These are phyloP conservation scores for Suillus weaverae DNA, from an alignment of 768 basidiomycete genomes.

Conservation along the genomic window DNA sequence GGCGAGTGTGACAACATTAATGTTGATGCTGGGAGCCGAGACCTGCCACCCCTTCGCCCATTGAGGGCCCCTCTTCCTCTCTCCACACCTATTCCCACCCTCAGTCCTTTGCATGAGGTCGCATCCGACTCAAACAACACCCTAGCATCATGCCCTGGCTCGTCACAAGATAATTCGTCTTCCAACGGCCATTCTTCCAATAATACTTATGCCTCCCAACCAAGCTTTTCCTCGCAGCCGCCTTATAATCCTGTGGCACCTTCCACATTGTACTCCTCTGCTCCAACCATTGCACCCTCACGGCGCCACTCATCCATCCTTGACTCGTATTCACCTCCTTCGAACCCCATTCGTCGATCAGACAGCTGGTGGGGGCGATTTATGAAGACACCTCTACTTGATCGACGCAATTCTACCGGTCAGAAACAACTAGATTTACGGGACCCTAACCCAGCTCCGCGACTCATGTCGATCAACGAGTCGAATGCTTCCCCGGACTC, in stretches of 20 bases:
- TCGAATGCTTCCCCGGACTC: slow-evolving; percentile 17
- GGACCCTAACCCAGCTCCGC: slow-evolving; percentile 79
- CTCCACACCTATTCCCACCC: slow-evolving; percentile 25
- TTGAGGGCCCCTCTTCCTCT: slow-evolving; percentile 15
- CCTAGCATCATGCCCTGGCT: slow-evolving; percentile 24
- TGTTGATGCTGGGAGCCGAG: slow-evolving; percentile 14
- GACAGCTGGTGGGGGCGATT: slow-evolving; percentile 83
- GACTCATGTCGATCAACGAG: slow-evolving; percentile 59
- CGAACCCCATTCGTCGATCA: slow-evolving; percentile 57
- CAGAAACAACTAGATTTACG: slow-evolving; percentile 54
- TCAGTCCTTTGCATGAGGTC: slow-evolving; percentile 35
- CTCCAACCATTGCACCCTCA: slow-evolving; percentile 28
- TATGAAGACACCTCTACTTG: slow-evolving; percentile 62
- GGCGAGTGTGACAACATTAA: slow-evolving; percentile 20
- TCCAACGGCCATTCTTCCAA: slow-evolving; percentile 28
- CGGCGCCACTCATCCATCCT: slow-evolving; percentile 44
- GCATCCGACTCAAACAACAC: slow-evolving; percentile 26
- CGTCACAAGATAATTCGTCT: slow-evolving; percentile 26
- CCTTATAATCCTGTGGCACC: slow-evolving; percentile 25
- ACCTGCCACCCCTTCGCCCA: slow-evolving; percentile 16
- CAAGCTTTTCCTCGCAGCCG: slow-evolving; percentile 15
- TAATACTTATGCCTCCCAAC: slow-evolving; percentile 17
- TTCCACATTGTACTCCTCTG: slow-evolving; percentile 28
- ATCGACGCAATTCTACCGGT: slow-evolving; percentile 48
- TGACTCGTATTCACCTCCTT: slow-evolving; percentile 40